These are phyloP conservation scores for Helicocarpus griseus DNA, from an alignment of 2,329 filamentous ascomycete species.

Conservation along the genomic window DNA sequence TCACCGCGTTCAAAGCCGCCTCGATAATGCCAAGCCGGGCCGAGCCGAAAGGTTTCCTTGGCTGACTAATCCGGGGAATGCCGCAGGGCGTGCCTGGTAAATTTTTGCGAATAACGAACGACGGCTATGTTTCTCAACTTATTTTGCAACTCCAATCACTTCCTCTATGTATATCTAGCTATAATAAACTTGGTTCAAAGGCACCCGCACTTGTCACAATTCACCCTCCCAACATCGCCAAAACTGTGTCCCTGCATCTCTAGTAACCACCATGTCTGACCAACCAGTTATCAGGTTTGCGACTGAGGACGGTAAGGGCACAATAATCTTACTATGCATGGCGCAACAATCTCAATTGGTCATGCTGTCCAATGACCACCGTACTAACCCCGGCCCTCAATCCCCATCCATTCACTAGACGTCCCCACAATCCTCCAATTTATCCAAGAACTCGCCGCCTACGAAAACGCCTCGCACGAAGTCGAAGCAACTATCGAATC, in stretches of 20 bases:
- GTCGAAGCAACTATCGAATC: conserved; percentile 71
- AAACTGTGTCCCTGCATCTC: not conserved
- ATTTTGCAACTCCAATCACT: no score
- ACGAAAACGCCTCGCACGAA: conserved; percentile 65
- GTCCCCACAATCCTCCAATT: conserved; percentile 69
- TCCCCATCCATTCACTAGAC: conserved; percentile 45
- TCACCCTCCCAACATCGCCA: no score
- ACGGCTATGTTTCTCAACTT: no score
- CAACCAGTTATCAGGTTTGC: conserved; percentile 33
- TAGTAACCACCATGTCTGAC: conserved; percentile 20
- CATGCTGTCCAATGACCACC: not conserved
- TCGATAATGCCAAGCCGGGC: no score
- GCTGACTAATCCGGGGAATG: no score
- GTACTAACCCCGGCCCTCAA: not conserved
- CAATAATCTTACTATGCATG: not conserved
- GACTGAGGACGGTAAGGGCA: conserved; percentile 26
- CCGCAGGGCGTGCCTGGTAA: no score
- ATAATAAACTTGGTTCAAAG: no score
- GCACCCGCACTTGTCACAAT: no score
- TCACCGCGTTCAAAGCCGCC: no score
- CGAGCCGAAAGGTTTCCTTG: no score
- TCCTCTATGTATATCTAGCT: no score
- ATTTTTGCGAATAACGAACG: no score
- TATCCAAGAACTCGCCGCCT: conserved; percentile 77
- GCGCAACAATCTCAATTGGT: not conserved